phyloP scores from a whole-genome alignment of 306 rosid species.

The Rubus parviflorus region DNA sequence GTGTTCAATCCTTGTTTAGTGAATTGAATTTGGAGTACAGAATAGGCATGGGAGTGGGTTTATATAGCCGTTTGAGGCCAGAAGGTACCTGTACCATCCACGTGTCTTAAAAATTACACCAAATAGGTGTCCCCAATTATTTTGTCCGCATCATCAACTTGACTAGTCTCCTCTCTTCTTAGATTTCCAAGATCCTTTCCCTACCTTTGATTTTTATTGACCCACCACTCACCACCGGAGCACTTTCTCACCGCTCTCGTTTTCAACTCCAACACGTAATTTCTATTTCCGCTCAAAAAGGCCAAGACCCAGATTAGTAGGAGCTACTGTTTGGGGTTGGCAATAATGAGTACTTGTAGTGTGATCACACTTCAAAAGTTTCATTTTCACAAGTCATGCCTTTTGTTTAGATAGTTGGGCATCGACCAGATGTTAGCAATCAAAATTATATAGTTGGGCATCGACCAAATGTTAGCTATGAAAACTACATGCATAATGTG shows the following conservation, averaged over 20 bases:
- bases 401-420: neutral
- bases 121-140: neutral
- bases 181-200: neutral
- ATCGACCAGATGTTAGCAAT: constrained; percentile 2
- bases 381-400: neutral
- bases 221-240: neutral
- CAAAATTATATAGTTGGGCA: neutral
- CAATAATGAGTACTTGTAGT: neutral
- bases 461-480: constrained; percentile 12
- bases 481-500: neutral
- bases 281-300: neutral
- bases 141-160: neutral
- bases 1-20: neutral
- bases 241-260: neutral
- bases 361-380: neutral
- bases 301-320: neutral
- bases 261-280: neutral
- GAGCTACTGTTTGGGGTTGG: neutral
- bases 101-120: neutral
- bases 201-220: neutral
- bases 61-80: neutral
- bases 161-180: neutral
- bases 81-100: neutral
- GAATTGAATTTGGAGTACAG: neutral
- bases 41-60: neutral